Percentiles rank a stretch among this genome's conserved stretches.
Conservation (phyloP, 2,329 filamentous ascomycete species). For the Polychaeton citri region DNA sequence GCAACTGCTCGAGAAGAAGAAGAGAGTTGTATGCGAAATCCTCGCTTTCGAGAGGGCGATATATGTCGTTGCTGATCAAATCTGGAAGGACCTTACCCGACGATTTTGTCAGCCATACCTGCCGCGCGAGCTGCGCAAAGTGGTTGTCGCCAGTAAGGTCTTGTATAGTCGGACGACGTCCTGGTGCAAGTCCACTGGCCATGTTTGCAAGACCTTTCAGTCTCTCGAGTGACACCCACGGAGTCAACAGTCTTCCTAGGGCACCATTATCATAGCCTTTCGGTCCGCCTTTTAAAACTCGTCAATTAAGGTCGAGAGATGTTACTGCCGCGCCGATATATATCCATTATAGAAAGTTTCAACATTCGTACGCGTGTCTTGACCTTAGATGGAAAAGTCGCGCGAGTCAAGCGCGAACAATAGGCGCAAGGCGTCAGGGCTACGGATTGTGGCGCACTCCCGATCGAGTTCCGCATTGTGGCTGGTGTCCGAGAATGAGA, state of each 20-base stretch:
- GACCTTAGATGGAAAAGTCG: neutral
- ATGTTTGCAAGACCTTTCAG: neutral
- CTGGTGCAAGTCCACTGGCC: conserved; percentile 3
- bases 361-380: neutral
- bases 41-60: conserved; percentile 75
- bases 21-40: conserved; percentile 66
- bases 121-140: conserved; percentile 59
- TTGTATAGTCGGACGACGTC: conserved; percentile 48
- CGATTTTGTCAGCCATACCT: conserved; percentile 65
- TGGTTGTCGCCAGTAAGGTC: conserved; percentile 56
- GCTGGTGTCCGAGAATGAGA: too few species aligned
- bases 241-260: too few species aligned
- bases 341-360: too few species aligned
- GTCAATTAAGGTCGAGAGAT: too few species aligned
- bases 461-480: neutral
- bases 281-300: too few species aligned
- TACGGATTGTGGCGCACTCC: neutral
- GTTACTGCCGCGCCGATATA: too few species aligned
- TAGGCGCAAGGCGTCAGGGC: too few species aligned
- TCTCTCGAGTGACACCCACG: too few species aligned
- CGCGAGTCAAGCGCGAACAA: neutral
- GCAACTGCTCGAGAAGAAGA: conserved; percentile 74
- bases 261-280: too few species aligned
- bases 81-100: conserved; percentile 60
- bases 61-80: conserved; percentile 74